These are phyloP conservation scores for Austroboletus festivus DNA, from an alignment of 768 basidiomycete genomes.

Conservation along the genomic window DNA sequence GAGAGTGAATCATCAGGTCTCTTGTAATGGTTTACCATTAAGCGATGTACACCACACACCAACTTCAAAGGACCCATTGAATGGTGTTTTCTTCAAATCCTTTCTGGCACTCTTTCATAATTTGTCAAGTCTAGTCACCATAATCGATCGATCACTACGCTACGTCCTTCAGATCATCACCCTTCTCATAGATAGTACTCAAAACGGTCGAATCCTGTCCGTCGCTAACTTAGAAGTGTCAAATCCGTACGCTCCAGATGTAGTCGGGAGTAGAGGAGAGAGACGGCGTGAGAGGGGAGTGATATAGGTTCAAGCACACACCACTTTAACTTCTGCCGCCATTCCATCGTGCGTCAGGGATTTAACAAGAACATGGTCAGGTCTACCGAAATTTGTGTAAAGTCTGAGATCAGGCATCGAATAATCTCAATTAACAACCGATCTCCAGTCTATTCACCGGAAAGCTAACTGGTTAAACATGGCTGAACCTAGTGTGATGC, in stretches of 20 bases:
- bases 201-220: conserved; percentile 25
- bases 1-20: too few relatives aligned
- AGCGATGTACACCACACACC: too few relatives aligned
- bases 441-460: conserved; percentile 51
- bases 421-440: conserved; percentile 57
- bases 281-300: neutral
- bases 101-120: too few relatives aligned
- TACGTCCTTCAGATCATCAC: conserved; percentile 1
- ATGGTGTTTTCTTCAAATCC: too few relatives aligned
- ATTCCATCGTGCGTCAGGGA: conserved; percentile 78
- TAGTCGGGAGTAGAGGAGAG: conserved; percentile 61
- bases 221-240: conserved; percentile 54
- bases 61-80: too few relatives aligned
- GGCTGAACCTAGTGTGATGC: conserved; percentile 51
- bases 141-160: too few relatives aligned
- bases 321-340: conserved; percentile 67
- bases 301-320: conserved; percentile 37
- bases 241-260: conserved; percentile 80
- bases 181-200: conserved; percentile 20
- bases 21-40: too few relatives aligned
- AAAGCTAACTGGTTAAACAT: conserved; percentile 3
- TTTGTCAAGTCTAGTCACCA: too few relatives aligned
- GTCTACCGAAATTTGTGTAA: conserved; percentile 55
- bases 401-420: neutral
- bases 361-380: conserved; percentile 52